These are phyloP conservation scores for Litchi chinensis DNA, from an alignment of 345 rosid species.

Conservation along the genomic window DNA sequence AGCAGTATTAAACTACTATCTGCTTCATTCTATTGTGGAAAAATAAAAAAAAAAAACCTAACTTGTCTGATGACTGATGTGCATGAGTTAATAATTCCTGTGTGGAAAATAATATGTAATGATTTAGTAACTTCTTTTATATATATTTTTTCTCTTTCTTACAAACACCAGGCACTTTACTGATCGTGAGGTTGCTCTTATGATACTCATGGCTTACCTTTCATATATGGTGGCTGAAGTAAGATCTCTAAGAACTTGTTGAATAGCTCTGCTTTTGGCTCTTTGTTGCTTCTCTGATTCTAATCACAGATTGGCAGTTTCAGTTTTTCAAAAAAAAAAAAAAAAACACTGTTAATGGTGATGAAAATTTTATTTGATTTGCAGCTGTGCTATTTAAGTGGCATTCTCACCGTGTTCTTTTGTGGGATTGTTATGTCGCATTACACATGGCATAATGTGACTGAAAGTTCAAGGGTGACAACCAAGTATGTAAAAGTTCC, in stretches of 20 bases:
- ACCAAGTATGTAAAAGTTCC: conserved; percentile 59
- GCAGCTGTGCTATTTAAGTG: conserved; percentile 84
- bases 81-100: not conserved
- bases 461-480: conserved; percentile 89
- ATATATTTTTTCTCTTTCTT: conserved; percentile 18
- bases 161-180: conserved; percentile 73
- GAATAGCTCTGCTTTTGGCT: conserved; percentile 8
- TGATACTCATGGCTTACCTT: conserved; percentile 94
- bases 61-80: not conserved
- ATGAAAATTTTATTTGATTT: conserved; percentile 22
- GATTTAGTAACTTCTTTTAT: not conserved
- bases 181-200: conserved; percentile 93
- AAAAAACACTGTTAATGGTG: conserved; percentile 3
- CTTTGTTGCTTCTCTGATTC: not conserved
- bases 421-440: conserved; percentile 98
- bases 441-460: conserved; percentile 95
- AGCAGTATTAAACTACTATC: not conserved
- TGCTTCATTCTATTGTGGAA: not conserved
- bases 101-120: not conserved
- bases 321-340: no score
- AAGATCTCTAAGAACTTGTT: conserved; percentile 30
- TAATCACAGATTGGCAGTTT: not conserved
- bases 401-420: conserved; percentile 92
- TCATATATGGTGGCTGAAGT: conserved; percentile 94
- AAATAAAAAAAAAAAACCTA: not conserved